Evolutionary conservation across 495 filamentous ascomycete species (phyloP).

Genomic region (Aspergillus avenaceus): DNA sequence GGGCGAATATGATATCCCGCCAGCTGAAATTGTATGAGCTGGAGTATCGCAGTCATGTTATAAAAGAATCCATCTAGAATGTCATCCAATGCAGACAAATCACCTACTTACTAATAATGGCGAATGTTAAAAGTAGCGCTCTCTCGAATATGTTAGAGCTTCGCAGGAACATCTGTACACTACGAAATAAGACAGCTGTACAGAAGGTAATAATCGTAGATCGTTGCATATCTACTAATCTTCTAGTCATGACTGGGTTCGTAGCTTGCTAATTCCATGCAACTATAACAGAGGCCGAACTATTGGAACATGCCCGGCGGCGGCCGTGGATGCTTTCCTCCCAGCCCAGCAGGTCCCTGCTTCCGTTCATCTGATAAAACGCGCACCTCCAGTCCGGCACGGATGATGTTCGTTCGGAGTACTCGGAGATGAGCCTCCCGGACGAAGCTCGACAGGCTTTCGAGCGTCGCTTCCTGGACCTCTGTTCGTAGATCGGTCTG

Average conservation of each 20-base stretch:
- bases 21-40: no score
- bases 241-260: neutral
- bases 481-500: conserved; percentile 57
- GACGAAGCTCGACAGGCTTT: conserved; percentile 67
- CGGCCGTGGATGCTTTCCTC: neutral
- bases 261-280: neutral
- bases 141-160: no score
- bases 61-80: no score
- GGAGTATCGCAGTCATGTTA: no score
- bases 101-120: no score
- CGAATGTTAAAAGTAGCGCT: no score
- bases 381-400: conserved; percentile 72
- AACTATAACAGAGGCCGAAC: neutral
- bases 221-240: neutral
- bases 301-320: conserved; percentile 12
- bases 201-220: no score
- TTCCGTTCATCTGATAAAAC: conserved; percentile 12
- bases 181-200: no score
- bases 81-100: no score
- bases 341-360: neutral
- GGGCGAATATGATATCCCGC: no score
- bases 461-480: conserved; percentile 63
- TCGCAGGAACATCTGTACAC: no score
- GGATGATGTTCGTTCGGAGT: conserved; percentile 66
- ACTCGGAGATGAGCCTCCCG: conserved; percentile 69